Base-by-base conservation (phyloP, 139 green algal genomes). In the Bryopsis sp. region DNA sequence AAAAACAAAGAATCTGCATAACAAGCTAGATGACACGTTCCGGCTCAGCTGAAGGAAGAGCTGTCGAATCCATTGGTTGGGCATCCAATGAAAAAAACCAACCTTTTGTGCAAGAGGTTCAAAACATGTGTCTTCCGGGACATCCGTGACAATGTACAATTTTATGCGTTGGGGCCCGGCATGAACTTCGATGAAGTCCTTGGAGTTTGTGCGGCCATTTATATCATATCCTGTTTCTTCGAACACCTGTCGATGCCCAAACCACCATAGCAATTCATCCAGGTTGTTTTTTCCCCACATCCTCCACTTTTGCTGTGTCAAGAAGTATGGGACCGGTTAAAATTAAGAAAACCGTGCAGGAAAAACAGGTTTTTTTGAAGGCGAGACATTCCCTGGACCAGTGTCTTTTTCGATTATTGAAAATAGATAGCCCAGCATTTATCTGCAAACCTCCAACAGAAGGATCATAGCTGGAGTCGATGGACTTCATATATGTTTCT, bases 211-310 rank as follows among this genome's bases (percentile, higher is more conserved):
- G 35, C 37, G 37, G 37, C 39, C 43, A 19, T 31, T 69, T 35
- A 69, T 69, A 69, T 69, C 62, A 57, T 66, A 73, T 26, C 47
- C 47, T 28, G 47, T 64, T 48, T 73, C 67, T 48, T 64, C 67
- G 37, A 50, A 37, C 3, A 73, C 47, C 47, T 73, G 29, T 3
- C 11, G 48, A 33, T 32, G 59, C 5, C 2, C 4, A 47, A 67
- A 34, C n/a, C 5, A 36, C 37, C 67, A n/a, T 8, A 28, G 57
- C 7, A 15, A 7, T 11, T 19, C 43, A 54, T 26, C 43, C 19
- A 26, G 19, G 43, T 11, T 19, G 11, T 11, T 19, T 19, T 26
- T 54, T 19, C 43, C 11, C 43, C 11, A 19, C 43, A 54, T 11
- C 43, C 43, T 26, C 15, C 43, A 54, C 43, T 19, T 26, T 54